Evolutionary conservation across 2,329 filamentous ascomycete species (phyloP).

Genomic region (Diaporthe sp.): DNA sequence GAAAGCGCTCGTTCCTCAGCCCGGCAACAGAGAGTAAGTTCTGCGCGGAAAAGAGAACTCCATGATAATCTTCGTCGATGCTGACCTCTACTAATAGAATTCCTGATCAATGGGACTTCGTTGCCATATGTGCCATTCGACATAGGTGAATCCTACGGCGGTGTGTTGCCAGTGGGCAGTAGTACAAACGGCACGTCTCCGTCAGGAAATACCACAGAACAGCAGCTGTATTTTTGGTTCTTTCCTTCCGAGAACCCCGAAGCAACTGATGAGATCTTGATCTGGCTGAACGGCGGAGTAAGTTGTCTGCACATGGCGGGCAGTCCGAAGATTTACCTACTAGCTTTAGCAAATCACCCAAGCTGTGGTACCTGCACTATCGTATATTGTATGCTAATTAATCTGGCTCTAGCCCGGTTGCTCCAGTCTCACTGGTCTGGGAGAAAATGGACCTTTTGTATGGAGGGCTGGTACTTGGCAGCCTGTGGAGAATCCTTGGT

Average conservation of each 20-base stretch:
- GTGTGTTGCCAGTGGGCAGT: conserved; percentile 18
- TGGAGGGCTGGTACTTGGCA: conserved; percentile 32
- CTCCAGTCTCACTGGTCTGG: conserved; percentile 28
- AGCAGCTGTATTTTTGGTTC: conserved; percentile 30
- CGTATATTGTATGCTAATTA: background rate
- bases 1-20: conserved; percentile 15
- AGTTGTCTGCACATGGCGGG: background rate
- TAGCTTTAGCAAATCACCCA: background rate
- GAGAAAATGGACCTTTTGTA: conserved; percentile 25
- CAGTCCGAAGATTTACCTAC: background rate
- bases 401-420: conserved; percentile 11
- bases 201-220: background rate
- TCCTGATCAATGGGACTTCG: conserved; percentile 14
- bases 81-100: background rate
- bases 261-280: conserved; percentile 30
- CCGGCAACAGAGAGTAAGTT: background rate
- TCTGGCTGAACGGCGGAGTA: conserved; percentile 37
- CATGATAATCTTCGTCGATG: background rate
- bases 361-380: background rate
- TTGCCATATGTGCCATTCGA: conserved; percentile 36
- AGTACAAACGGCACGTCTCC: background rate
- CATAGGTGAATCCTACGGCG: conserved; percentile 35
- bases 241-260: conserved; percentile 28
- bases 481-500: conserved; percentile 34
- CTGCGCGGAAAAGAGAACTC: background rate